A percentile compares a stretch with the other conserved stretches of the same genome.
These are phyloP conservation scores for Brassica napus DNA, from an alignment of 345 rosid species.

Conservation along the genomic window DNA sequence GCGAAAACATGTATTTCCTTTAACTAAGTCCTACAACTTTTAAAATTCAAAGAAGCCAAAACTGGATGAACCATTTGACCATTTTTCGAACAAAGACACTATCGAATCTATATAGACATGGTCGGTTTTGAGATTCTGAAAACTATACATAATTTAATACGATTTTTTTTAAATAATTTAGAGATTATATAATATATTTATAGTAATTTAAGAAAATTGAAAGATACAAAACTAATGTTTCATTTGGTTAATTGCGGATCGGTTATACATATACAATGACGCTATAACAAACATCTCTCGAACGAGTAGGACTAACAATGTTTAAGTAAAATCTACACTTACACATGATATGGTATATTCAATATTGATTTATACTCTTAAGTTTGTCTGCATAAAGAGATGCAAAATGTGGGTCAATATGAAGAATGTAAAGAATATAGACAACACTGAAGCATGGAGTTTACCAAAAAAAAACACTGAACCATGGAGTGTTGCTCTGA, in stretches of 20 bases:
- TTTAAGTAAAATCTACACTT: constrained; percentile 12
- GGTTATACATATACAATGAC: not conserved
- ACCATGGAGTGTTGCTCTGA: constrained; percentile 29
- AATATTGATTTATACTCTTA: constrained; percentile 6
- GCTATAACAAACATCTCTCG: not conserved
- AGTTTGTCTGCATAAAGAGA: constrained; percentile 20
- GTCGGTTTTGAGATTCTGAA: not conserved
- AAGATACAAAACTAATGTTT: not conserved
- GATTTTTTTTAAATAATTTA: not conserved
- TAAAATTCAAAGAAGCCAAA: not conserved
- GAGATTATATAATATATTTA: not conserved
- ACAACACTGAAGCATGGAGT: constrained; percentile 33
- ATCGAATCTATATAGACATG: not conserved
- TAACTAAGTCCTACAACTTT: constrained; percentile 3
- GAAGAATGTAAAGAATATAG: not conserved
- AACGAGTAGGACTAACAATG: constrained; percentile 27
- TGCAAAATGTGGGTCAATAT: constrained; percentile 29
- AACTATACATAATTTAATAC: not conserved
- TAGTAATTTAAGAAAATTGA: not conserved
- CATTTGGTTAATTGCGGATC: not conserved
- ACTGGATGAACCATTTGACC: not conserved
- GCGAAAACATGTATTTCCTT: constrained; percentile 3
- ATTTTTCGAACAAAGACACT: constrained; percentile 1
- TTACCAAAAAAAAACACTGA: constrained; percentile 5
- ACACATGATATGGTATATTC: constrained; percentile 33